Base-by-base conservation (phyloP, 306 rosid species). In the Cyamopsis tetragonoloba region DNA sequence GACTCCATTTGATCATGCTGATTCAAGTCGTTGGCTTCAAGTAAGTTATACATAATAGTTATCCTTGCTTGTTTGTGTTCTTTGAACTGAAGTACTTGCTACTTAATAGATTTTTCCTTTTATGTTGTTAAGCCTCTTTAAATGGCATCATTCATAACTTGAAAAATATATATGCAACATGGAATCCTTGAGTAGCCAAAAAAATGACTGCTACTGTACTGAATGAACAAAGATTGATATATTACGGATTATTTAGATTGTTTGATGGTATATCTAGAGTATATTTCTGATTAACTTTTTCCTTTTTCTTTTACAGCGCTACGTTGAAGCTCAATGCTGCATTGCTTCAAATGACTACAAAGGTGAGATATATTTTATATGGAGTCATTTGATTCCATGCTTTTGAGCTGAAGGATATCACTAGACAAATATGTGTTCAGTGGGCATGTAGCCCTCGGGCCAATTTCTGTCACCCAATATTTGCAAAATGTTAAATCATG, bases 301-400 rank as follows among this genome's bases (percentile, higher is more conserved):
- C 35, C 50, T 7, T 30, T 19, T 67, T 27, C 73, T 24, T 38
- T 41, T 82, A 83, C 83, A 95, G 99, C 91, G 99, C 22, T 95
- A 95, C 69, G 95, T 90, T 60, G 99, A 95, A 83, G 97, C 97
- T 76, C 99, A 90, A 54, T 95, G 99, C 77, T 88, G 88, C 72
- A 67, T 95, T 47, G 91, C 96, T 59, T 82, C 92, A 67, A 95
- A 95, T 72, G 96, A 90, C 80, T 95, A 90, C 76, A 95, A 85
- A 85, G 99, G 99, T 95, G 80, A 81, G 77, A 13, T 74, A 35
- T 19, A 31, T 78, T 46, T 44, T 56, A 54, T 54, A 38, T 5
- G 61, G 53, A 47, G 30, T 59, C 51, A 39, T 66, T 12, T 62
- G 41, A 32, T 64, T 51, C 61, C 28, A 50, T 35, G 44, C 13